Conservation (phyloP, 768 basidiomycete genomes). For the Podaxis sp. region DNA sequence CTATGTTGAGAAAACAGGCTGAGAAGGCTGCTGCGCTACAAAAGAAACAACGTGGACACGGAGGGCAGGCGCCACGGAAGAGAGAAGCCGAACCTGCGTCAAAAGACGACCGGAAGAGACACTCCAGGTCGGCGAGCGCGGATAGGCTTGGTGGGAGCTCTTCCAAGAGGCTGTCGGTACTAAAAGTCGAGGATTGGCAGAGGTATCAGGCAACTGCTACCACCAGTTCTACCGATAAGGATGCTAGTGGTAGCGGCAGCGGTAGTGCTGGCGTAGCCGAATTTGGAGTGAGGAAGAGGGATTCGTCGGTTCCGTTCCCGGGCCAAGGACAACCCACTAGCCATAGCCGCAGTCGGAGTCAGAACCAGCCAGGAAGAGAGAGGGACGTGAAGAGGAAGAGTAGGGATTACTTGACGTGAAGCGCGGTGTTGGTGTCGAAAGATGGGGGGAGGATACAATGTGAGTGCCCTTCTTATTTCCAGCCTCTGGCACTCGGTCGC, state of each 20-base stretch:
- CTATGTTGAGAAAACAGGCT: constrained; percentile 68
- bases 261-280: constrained; percentile 18
- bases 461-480: constrained; percentile 8
- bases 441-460: constrained; percentile 1
- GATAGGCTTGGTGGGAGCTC: constrained; percentile 59
- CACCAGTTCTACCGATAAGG: constrained; percentile 18
- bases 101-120: constrained; percentile 27
- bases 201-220: constrained; percentile 58
- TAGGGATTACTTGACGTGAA: constrained; percentile 36
- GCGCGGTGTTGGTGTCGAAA: constrained; percentile 4
- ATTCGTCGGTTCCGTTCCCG: constrained; percentile 60
- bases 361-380: constrained; percentile 23
- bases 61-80: constrained; percentile 36
- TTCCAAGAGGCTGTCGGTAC: constrained; percentile 65
- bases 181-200: constrained; percentile 89
- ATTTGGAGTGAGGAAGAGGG: constrained; percentile 29
- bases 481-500: constrained; percentile 6
- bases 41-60: constrained; percentile 41
- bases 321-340: constrained; percentile 21
- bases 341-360: background rate
- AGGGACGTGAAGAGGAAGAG: constrained; percentile 31
- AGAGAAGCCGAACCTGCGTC: constrained; percentile 31
- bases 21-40: constrained; percentile 64
- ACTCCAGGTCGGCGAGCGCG: constrained; percentile 60
- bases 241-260: constrained; percentile 9